A percentile compares a stretch with the other conserved stretches of the same genome.
These are phyloP conservation scores for Phyllosticta citriasiana DNA, from an alignment of 2,329 filamentous ascomycete genomes.

Conservation along the genomic window DNA sequence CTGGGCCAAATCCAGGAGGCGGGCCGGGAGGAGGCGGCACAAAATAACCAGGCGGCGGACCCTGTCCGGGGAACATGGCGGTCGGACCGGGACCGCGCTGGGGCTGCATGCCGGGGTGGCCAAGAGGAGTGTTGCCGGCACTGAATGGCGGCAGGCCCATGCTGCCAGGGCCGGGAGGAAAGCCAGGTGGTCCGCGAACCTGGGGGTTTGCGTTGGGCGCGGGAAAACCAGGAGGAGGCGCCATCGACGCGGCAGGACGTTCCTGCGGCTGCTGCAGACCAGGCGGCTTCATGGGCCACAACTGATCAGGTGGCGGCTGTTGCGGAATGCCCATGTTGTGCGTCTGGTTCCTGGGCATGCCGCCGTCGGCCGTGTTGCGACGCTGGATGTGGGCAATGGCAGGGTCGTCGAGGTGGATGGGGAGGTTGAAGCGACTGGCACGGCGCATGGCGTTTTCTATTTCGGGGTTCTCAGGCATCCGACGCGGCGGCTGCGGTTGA, in stretches of 20 bases:
- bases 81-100: conserved; percentile 18
- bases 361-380: conserved; percentile 24
- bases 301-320: conserved; percentile 24
- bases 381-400: conserved; percentile 24
- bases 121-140: conserved; percentile 28
- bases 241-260: conserved; percentile 6
- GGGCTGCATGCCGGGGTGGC: conserved; percentile 25
- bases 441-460: conserved; percentile 23
- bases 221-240: conserved; percentile 6
- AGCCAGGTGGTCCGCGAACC: conserved; percentile 6
- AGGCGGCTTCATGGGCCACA: conserved; percentile 9
- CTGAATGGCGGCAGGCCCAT: conserved; percentile 17
- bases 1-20: conserved; percentile 7
- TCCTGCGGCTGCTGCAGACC: conserved; percentile 3
- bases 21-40: background rate
- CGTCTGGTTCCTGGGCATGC: conserved; percentile 21
- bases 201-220: background rate
- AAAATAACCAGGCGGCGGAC: conserved; percentile 4
- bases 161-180: background rate
- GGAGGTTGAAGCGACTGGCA: conserved; percentile 14
- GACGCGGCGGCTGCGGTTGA: conserved; percentile 14
- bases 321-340: conserved; percentile 34
- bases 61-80: conserved; percentile 3
- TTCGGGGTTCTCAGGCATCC: conserved; percentile 23
- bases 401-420: conserved; percentile 22